Base-by-base conservation (phyloP, 192 early-diverging fungal species). In the Rhizophagus prolifer region DNA sequence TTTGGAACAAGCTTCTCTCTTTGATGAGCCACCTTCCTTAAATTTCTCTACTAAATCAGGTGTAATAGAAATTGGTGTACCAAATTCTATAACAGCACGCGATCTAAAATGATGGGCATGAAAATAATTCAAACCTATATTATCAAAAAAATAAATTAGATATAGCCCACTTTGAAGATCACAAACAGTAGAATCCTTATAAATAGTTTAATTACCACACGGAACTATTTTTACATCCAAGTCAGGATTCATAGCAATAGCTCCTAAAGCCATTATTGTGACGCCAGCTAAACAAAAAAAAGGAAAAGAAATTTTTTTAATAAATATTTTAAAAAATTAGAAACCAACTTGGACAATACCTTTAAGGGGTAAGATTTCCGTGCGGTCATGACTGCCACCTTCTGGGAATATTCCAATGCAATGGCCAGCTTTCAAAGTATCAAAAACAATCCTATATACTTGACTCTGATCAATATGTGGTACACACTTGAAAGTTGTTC, bases 401-500 rank as follows among this genome's bases (percentile, higher is more conserved):
- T 98, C 98, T 8, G 98, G 98, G 84, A 99, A 99, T 74, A 99
- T 99, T 19, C 95, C 95, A 9, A 99, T 91, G 79, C 95, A 95
- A 65, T 83, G 79, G 34, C 84, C 91, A 44, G 82, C 81, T 75
- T 92, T 88, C 38, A 99, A 79, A 10, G 92, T 88, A 19, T 91
- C 85, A 75, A 93, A 91, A 16, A 99, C 98, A 13, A 86, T 82
- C n/a, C 86, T 83, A 81, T 95, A 98, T 82, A 98, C 95, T 1
- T 89, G 85, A 47, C 86, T 82, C 84, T 98, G 97, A 80, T 99
- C 94, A 70, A 99, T 85, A 78, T 96, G 94, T 60, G 98, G 93
- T 38, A 88, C 78, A 59, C 85, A 85, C 80, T 92, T 93, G 79
- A 86, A 94, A 50, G 85, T 65, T 3, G 88, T 82, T 19, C 90